phyloP scores from a whole-genome alignment of 805 yeast genomes.

The Candida sonorensis region DNA sequence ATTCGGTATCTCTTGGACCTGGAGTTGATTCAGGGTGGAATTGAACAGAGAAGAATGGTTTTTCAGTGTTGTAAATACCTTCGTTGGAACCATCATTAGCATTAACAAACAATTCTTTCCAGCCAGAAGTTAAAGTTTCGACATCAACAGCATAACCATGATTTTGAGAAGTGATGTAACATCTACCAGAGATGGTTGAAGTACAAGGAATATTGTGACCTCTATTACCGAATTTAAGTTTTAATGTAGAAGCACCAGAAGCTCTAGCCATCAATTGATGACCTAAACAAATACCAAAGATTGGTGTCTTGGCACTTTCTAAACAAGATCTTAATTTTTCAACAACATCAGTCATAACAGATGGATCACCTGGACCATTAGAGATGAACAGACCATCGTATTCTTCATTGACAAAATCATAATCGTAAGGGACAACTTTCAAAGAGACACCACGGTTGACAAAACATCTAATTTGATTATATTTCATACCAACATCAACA shows the following conservation, averaged over 20 bases:
- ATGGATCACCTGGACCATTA: slow-evolving; percentile 99
- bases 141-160: slow-evolving; percentile 98
- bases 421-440: slow-evolving; percentile 92
- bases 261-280: slow-evolving; percentile 96
- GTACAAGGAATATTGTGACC: slow-evolving; percentile 97
- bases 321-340: slow-evolving; percentile 52
- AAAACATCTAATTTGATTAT: slow-evolving; percentile 95
- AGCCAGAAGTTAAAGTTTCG: slow-evolving; percentile 61
- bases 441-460: slow-evolving; percentile 94
- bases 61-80: slow-evolving; percentile 86
- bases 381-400: slow-evolving; percentile 95
- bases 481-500: slow-evolving; percentile 96
- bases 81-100: slow-evolving; percentile 97
- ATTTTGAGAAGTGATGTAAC: slow-evolving; percentile 98
- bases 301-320: slow-evolving; percentile 68
- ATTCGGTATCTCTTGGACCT: slow-evolving; percentile 99
- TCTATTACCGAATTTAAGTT: slow-evolving; percentile 97
- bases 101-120: slow-evolving; percentile 93
- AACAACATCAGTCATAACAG: slow-evolving; percentile 67
- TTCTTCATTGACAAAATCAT: slow-evolving; percentile 71
- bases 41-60: slow-evolving; percentile 95
- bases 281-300: slow-evolving; percentile 97
- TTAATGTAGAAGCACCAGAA: slow-evolving; percentile 85
- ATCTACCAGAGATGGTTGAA: slow-evolving; percentile 78
- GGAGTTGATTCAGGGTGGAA: slow-evolving; percentile 99